Base-by-base conservation (phyloP, 2,329 filamentous ascomycete species). In the Stemphylium vesicarium region DNA sequence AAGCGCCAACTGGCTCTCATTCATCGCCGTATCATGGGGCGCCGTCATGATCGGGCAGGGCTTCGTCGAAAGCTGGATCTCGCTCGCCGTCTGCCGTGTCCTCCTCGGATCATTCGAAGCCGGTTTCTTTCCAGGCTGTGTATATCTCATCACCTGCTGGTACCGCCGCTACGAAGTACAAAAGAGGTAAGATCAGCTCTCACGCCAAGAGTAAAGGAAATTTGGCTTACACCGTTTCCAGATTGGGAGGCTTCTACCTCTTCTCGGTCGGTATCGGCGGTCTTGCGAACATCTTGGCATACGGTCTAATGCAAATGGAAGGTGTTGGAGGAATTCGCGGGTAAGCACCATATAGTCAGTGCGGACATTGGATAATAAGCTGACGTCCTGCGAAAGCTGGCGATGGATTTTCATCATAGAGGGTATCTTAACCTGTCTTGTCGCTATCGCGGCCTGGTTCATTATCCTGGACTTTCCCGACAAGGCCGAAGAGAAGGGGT, bases 321-420 rank as follows among this genome's bases (percentile, higher is more conserved):
- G 68, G 68, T 7, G 32, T 56, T 9, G 56, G 49, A 2, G 63
- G 62, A 2, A 33, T 69, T 4, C 57, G 63, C 0, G 68, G 42
- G 42, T 45, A 45, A 36, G 42, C 10, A 36, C 10, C 18, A 11
- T 4, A 24, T 8, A 15, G 4, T 15, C 41, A 15, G 10, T 11
- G 2, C 31, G 3, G 5, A 18, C 18, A 26, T 26, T 15, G n/a
- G 18, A 16, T 8, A 11, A n/a, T 16, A 11, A 26, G 38, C 22
- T 41, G 38, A 41, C 38, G 8, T 16, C 13, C n/a, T 10, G 6
- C 2, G 3, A 13, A 12, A 44, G 68, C 20, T 72, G 69, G 69
- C 58, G 55, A 10, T 72, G 68, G 68, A 71, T 71, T 26, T 69
- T 72, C 48, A 63, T 68, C 26, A 56, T 71, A 13, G 67, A 72